Percentiles rank a stretch among this genome's conserved stretches.
Evolutionary conservation across 805 yeast species (phyloP).

Genomic region (Nakazawaea ishiwadae): DNA sequence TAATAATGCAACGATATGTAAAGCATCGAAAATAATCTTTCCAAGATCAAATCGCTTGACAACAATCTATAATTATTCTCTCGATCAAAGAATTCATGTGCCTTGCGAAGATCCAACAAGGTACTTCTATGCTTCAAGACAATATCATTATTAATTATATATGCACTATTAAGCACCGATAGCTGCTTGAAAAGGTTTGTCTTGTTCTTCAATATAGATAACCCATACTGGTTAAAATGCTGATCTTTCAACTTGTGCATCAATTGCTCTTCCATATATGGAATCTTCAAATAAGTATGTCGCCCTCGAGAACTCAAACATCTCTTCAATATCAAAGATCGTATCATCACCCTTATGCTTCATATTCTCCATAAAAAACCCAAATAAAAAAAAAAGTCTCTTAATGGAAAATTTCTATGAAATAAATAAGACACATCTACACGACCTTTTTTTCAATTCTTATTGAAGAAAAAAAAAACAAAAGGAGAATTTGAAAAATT

Average conservation of each 20-base stretch:
- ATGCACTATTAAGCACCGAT: neutral
- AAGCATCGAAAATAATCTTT: neutral
- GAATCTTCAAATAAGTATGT: neutral
- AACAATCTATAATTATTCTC: neutral
- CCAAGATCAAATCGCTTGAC: neutral
- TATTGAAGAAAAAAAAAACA: neutral
- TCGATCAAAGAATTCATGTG: neutral
- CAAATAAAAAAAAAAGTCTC: no score
- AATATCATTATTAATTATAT: conserved; percentile 3
- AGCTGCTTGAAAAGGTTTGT: conserved; percentile 1
- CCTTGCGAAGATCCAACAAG: neutral
- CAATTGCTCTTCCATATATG: conserved; percentile 2
- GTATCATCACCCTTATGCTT: neutral
- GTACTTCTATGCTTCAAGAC: neutral
- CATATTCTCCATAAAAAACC: no score
- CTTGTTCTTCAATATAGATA: neutral
- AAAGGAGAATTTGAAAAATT: neutral
- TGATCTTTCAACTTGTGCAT: conserved; percentile 4
- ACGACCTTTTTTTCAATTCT: conserved; percentile 1
- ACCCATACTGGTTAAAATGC: conserved; percentile 7
- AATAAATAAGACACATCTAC: no score
- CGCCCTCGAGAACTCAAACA: neutral
- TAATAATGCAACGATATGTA: conserved; percentile 2
- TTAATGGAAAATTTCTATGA: no score
- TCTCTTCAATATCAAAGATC: neutral